A percentile compares a stretch with the other conserved stretches of the same genome.
These are phyloP conservation scores for Pyrenophora graminea DNA, from an alignment of 2,329 filamentous ascomycete genomes.

Conservation along the genomic window DNA sequence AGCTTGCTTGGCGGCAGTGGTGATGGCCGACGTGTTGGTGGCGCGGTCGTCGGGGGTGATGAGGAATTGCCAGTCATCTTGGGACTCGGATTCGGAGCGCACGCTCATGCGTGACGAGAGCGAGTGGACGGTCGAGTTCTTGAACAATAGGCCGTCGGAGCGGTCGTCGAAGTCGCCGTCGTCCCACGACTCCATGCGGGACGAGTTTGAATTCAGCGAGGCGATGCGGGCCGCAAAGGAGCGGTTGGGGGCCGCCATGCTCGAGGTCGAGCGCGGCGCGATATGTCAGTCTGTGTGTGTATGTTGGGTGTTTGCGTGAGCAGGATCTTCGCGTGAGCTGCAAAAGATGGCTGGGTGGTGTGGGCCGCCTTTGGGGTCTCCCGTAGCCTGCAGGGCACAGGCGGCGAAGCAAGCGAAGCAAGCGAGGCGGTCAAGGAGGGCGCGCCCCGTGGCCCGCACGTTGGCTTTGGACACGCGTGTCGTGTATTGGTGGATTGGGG, in stretches of 20 bases:
- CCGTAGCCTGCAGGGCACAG: slow-evolving; percentile 11
- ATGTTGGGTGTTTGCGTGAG: slow-evolving; percentile 15
- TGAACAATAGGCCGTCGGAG: slow-evolving; percentile 66
- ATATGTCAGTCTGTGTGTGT: slow-evolving; percentile 17
- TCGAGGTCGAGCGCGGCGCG: slow-evolving; percentile 18
- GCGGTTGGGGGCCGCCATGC: slow-evolving; percentile 41
- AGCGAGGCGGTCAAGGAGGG: slow-evolving; percentile 13
- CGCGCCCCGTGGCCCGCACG: slow-evolving; percentile 7
- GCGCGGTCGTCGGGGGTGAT: slow-evolving; percentile 83
- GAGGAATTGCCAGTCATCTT: slow-evolving; percentile 87
- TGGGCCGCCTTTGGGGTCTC: slow-evolving; percentile 11
- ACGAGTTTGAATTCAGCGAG: slow-evolving; percentile 59
- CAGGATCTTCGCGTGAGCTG: slow-evolving; percentile 12
- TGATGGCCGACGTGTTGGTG: slow-evolving; percentile 80
- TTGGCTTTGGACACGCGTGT: slow-evolving; percentile 5
- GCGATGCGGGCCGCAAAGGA: slow-evolving; percentile 47
- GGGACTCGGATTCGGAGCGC: slow-evolving; percentile 75
- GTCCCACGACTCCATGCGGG: slow-evolving; percentile 69
- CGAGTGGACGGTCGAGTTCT: slow-evolving; percentile 72
- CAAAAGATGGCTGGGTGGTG: slow-evolving; percentile 9
- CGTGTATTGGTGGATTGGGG: neutral
- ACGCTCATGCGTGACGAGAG: slow-evolving; percentile 83
- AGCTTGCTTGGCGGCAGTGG: slow-evolving; percentile 77
- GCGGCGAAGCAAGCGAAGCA: slow-evolving; percentile 6
- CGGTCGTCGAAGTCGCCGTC: slow-evolving; percentile 52